Evolutionary conservation across 495 filamentous ascomycete genomes (phyloP).

Genomic region (Aspergillus saccharolyticus): DNA sequence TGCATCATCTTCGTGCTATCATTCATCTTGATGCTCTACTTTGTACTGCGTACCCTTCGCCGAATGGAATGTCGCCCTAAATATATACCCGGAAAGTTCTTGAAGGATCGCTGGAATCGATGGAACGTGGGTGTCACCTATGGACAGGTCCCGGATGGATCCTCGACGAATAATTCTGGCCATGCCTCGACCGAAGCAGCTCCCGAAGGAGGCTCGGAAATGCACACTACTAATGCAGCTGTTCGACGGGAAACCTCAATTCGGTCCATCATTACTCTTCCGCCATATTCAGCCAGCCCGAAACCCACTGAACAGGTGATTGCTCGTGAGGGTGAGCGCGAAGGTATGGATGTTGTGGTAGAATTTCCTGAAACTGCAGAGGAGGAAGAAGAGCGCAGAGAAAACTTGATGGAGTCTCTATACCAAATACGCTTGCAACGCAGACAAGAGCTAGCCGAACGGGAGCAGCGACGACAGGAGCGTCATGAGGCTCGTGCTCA

Average conservation of each 20-base stretch:
- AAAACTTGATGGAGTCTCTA: constrained; percentile 86
- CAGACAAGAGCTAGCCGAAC: constrained; percentile 67
- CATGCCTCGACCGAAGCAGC: constrained; percentile 25
- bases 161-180: constrained; percentile 20
- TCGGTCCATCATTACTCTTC: constrained; percentile 87
- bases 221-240: constrained; percentile 25
- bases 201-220: constrained; percentile 23
- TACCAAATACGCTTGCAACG: constrained; percentile 85
- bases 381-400: constrained; percentile 75
- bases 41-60: constrained; percentile 45
- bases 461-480: constrained; percentile 64
- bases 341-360: constrained; percentile 84
- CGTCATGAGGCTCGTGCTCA: constrained; percentile 63
- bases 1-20: constrained; percentile 35
- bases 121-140: constrained; percentile 50
- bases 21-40: constrained; percentile 39
- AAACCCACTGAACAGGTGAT: constrained; percentile 77
- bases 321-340: constrained; percentile 85
- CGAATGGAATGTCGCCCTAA: constrained; percentile 47
- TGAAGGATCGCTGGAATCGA: constrained; percentile 57
- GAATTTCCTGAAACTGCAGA: constrained; percentile 72
- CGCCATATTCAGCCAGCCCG: constrained; percentile 67
- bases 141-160: constrained; percentile 33
- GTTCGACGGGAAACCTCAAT: constrained; percentile 82
- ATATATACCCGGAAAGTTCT: constrained; percentile 51